Conservation (phyloP, 2,329 filamentous ascomycete genomes). For the Hirsutella rhossiliensis region DNA sequence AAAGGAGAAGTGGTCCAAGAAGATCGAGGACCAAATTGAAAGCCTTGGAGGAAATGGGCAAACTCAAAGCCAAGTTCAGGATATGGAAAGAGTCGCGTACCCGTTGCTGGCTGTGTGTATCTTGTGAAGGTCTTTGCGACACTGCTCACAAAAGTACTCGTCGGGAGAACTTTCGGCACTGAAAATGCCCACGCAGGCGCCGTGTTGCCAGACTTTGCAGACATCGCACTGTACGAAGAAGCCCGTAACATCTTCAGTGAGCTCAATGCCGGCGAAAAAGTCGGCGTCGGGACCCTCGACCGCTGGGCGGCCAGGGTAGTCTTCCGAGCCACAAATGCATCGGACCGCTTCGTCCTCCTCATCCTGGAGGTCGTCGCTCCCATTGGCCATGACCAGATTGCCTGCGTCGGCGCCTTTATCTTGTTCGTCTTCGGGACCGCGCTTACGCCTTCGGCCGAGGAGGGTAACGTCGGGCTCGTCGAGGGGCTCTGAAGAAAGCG, state of each 20-base stretch:
- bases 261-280: constrained; percentile 45
- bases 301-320: constrained; percentile 77
- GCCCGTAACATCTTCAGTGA: constrained; percentile 78
- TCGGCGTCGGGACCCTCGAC: constrained; percentile 47
- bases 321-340: constrained; percentile 87
- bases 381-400: constrained; percentile 42
- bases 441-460: constrained; percentile 68
- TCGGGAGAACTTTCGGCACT: constrained; percentile 88
- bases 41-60: neutral
- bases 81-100: constrained; percentile 40
- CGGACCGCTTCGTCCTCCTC: constrained; percentile 90
- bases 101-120: constrained; percentile 71
- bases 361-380: constrained; percentile 54
- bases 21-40: neutral
- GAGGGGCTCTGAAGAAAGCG: constrained; percentile 56
- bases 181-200: constrained; percentile 93
- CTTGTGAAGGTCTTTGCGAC: constrained; percentile 81
- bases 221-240: constrained; percentile 97
- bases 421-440: constrained; percentile 52
- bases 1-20: constrained; percentile 10
- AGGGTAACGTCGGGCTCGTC: constrained; percentile 60
- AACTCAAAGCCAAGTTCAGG: neutral
- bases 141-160: constrained; percentile 96
- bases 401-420: constrained; percentile 32
- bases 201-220: constrained; percentile 98